These are phyloP conservation scores for Lathyrus aphaca DNA, from an alignment of 306 rosid genomes.

Conservation along the genomic window DNA sequence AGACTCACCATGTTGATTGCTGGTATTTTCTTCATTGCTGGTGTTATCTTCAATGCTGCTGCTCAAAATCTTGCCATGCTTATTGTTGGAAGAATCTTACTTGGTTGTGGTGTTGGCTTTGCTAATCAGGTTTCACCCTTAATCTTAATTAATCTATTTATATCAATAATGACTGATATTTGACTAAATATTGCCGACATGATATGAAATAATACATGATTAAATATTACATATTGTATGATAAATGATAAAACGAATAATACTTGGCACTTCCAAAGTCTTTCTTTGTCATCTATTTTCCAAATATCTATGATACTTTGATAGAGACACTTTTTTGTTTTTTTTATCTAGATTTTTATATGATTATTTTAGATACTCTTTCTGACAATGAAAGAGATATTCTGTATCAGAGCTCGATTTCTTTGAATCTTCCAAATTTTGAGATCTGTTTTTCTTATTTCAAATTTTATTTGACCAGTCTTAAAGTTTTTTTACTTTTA, in stretches of 20 bases:
- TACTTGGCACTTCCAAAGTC: not conserved
- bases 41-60: slow-evolving; percentile 55
- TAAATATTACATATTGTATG: no score
- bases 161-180: not conserved
- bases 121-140: slow-evolving; percentile 72
- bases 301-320: slow-evolving; percentile 30
- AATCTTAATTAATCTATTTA: not conserved
- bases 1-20: slow-evolving; percentile 72
- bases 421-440: slow-evolving; percentile 25
- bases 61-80: slow-evolving; percentile 66
- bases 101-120: slow-evolving; percentile 84
- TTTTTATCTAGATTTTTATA: slow-evolving; percentile 3
- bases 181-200: slow-evolving; percentile 35
- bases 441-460: not conserved
- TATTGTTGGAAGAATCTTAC: slow-evolving; percentile 66
- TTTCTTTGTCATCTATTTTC: slow-evolving; percentile 26
- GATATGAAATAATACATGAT: not conserved
- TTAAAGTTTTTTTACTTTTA: not conserved
- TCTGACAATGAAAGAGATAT: slow-evolving; percentile 35
- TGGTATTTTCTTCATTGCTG: slow-evolving; percentile 62
- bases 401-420: slow-evolving; percentile 3
- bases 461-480: slow-evolving; percentile 33
- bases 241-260: no score
- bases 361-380: slow-evolving; percentile 3
- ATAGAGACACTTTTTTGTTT: slow-evolving; percentile 20